Evolutionary conservation across 805 yeast genomes (phyloP).

Genomic region (Lipomyces yamanashiensis): DNA sequence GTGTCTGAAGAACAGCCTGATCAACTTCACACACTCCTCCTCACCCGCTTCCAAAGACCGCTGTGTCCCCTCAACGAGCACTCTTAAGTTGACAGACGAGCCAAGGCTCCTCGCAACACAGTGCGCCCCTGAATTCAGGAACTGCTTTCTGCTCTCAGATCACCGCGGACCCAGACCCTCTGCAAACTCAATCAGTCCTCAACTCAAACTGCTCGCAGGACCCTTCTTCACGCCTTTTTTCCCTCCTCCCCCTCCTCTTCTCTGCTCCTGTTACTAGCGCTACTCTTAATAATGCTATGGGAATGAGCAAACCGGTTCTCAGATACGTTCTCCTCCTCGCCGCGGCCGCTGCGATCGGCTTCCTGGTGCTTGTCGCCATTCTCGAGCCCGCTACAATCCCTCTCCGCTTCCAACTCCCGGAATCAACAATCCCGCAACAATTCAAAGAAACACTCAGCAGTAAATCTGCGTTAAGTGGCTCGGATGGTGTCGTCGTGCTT

Average conservation of each 20-base stretch:
- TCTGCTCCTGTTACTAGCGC: not conserved
- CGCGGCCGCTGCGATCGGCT: not conserved
- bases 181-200: not conserved
- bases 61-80: too few species aligned
- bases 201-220: not conserved
- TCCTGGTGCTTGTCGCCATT: too few species aligned
- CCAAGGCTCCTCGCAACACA: not conserved
- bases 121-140: not conserved
- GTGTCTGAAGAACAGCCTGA: too few species aligned
- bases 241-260: not conserved
- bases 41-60: too few species aligned
- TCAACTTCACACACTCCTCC: too few species aligned
- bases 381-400: too few species aligned
- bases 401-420: too few species aligned
- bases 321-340: not conserved
- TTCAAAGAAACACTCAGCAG: not conserved
- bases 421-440: too few species aligned
- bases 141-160: not conserved
- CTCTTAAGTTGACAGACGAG: too few species aligned
- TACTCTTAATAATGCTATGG: too few species aligned
- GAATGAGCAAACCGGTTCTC: too few species aligned
- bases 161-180: not conserved
- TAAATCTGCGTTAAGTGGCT: conserved; percentile 8
- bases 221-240: not conserved
- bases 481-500: conserved; percentile 34